Conservation (phyloP, 139 green algal genomes). For the Nannochloris sp. region DNA sequence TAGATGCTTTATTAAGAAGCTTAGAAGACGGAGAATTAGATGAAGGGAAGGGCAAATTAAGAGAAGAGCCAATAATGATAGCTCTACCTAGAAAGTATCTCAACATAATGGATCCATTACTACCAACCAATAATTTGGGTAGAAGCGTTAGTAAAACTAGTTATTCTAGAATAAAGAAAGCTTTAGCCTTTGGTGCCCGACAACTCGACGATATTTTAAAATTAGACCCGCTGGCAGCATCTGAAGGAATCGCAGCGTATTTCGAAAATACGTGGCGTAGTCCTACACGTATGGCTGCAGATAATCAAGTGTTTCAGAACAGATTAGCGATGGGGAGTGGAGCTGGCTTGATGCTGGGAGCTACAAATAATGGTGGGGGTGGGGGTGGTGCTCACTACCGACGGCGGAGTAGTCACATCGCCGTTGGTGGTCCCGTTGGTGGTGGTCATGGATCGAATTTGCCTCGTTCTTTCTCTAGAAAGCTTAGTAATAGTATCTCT, state of each 20-base stretch:
- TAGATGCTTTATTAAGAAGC: neutral
- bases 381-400: no score
- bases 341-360: no score
- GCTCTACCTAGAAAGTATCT: conserved; percentile 42
- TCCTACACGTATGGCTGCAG: conserved; percentile 16
- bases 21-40: neutral
- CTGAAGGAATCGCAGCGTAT: conserved; percentile 18
- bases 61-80: neutral
- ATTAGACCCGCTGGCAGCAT: conserved; percentile 15
- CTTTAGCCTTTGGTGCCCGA: conserved; percentile 54
- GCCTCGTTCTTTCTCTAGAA: no score
- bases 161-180: conserved; percentile 66
- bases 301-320: conserved; percentile 22
- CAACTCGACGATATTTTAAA: conserved; percentile 36
- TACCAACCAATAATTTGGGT: conserved; percentile 93
- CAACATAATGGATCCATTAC: conserved; percentile 92
- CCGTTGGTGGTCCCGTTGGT: no score
- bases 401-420: no score
- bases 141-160: conserved; percentile 74
- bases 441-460: no score
- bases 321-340: neutral
- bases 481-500: no score
- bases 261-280: conserved; percentile 32
- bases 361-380: no score
- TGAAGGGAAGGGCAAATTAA: neutral